Base-by-base conservation (phyloP, 2,329 filamentous ascomycete genomes). In the Penicillium polonicum region DNA sequence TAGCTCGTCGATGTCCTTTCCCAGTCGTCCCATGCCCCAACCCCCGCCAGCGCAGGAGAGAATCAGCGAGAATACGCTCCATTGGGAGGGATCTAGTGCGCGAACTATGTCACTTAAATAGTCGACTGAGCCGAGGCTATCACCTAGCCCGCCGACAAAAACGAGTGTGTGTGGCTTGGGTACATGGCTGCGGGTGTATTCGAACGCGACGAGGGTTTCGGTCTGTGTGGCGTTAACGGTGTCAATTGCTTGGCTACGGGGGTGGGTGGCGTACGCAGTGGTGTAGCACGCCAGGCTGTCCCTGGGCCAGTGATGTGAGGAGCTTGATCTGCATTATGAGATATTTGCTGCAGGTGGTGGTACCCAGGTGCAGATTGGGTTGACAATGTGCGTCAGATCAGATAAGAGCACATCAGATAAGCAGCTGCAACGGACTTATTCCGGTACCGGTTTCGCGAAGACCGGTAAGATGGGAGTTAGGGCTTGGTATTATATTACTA, bases 91-190 rank as follows among this genome's bases (percentile, higher is more conserved):
- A 0, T 74, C 69, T 12, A 86, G 78, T 2, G 75, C 67, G 7
- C 69, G 53, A 3, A 81, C 79, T 48, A 87, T 73, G 12, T 74
- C 67, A 43, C 75, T 68, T 4, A 83, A 73, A 68, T 84, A 87
- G 9, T 74, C 68, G 9, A 85, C 81, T 4, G 79, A 81, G 44
- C 80, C 76, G 48, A 83, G 76, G 9, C 81, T 83, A 67, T 87
- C 84, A 45, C 75, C 78, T 36, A 87, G 76, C 33, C 85, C 85
- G 55, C 81, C 83, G 48, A 86, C 74, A 71, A 83, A 85, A 60
- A 86, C 65, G 41, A 86, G 70, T 5, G 78, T 82, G 69, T 84
- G 67, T 13, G 73, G 72, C 59, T 75, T 75, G 5, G 48, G 50
- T 57, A 65, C 54, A 49, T 66, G 44, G 31, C 63, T 59, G 57